Evolutionary conservation across 805 yeast genomes (phyloP), one percentile per base, ranked within the genome.

Genomic region (Metschnikowia koreensis): DNA sequence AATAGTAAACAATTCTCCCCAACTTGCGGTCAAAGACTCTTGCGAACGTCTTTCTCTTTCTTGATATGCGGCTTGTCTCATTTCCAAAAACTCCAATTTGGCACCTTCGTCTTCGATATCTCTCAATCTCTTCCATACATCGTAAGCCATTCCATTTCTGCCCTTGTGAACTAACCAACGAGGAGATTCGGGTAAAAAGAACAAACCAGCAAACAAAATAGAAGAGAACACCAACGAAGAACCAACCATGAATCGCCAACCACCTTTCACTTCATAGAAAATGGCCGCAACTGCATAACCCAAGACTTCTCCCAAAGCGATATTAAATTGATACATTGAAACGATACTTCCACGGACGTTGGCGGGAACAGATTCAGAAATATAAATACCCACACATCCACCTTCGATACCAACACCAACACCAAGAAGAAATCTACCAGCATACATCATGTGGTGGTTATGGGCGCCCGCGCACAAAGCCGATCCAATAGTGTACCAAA

Each of bases 221-320:
- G 84, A 75, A 16, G 86, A 81, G 61, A 81, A 82, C 2, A 83
- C 74, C 40, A 83, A 67, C 3, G 87, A 81, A 1, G 86, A 81
- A 15, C 88, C 88, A 26, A 83, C 73, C 81, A 82, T 83, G 65
- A 61, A 82, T 61, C 88, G 73, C 89, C 89, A 83, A 26, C 84
- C 86, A 34, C 80, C 82, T 3, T 66, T 55, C 9, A 82, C 83
- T 16, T 73, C 74, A 53, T 75, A 80, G 66, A 83, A 83, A 16
- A 83, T 81, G 9, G 85, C 87, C 41, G 84, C 83, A 50, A 81
- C 74, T 4, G 85, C 84, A 58, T 76, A 84, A 16, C 89, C 88
- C 36, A 83, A 59, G 12, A 83, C 83, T 62, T 83, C 88, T 50
- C 89, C 88, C 29, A 83, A 70, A 0, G 88, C 88, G 61, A 83